Evolutionary conservation across 192 early-diverging fungal genomes (phyloP), one percentile per base, ranked within the genome.

Genomic region (Phycomyces nitens): DNA sequence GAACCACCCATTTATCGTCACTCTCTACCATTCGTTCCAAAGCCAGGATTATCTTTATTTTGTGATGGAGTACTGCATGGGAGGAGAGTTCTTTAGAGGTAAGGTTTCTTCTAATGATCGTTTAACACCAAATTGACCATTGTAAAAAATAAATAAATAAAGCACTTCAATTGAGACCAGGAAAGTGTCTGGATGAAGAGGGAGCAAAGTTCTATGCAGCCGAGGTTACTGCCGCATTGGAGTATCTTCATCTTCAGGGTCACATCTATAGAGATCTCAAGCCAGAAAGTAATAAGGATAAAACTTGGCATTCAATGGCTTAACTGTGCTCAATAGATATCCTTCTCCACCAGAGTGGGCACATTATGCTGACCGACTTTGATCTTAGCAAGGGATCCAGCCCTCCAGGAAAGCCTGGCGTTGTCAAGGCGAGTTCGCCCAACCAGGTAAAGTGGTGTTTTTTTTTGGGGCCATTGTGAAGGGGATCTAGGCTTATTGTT

Each of bases 291-390:
- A 79, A 78, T 34, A 15, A 1, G 15, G 18, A 27, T 18, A 15
- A 55, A n/a, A n/a, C n/a, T n/a, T n/a, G n/a, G n/a, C n/a, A n/a
- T n/a, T n/a, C n/a, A n/a, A n/a, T n/a, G n/a, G n/a, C n/a, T n/a
- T n/a, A n/a, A n/a, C n/a, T n/a, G n/a, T n/a, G n/a, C n/a, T 38
- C 49, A 6, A 16, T 71, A 81, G 78, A 93, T 66, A 97, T 97
- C 63, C 80, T 99, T 41, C 78, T 99, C 62, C 95, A 97, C 69
- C 87, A 92, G 60, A 94, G 86, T 40, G 97, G 97, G 7, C 97
- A 99, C 75, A 97, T 99, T 60, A 97, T 96, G 94, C 81, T 99
- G 62, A 92, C 94, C 16, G 97, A 99, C 70, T 99, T 99, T 82
- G 97, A 98, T 77, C 85, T 99, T 12, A 95, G 94, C 11, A 99